Conservation (phyloP, 176 grass and related monocot species). For the Oryza meridionalis region DNA sequence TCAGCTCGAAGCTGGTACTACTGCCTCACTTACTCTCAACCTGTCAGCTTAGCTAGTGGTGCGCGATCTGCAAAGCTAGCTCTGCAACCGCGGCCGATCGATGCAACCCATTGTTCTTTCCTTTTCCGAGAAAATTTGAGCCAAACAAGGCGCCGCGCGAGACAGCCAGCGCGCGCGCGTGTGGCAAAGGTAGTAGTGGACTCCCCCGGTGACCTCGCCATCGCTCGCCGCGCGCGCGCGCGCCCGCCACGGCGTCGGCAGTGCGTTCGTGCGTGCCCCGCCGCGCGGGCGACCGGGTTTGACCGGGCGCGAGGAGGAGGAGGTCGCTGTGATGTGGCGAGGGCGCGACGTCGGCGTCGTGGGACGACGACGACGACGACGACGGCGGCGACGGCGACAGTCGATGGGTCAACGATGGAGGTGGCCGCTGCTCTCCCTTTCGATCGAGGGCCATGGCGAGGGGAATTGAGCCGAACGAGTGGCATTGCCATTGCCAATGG, state of each 20-base stretch:
- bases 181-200: background rate
- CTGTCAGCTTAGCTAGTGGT: background rate
- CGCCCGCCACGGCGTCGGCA: background rate
- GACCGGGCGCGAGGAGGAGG: background rate
- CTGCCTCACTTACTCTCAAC: no score
- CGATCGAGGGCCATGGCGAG: background rate
- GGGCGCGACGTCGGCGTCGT: background rate
- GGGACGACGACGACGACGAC: background rate
- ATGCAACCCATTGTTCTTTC: background rate
- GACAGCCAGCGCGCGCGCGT: no score
- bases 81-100: background rate
- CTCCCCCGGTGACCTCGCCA: background rate
- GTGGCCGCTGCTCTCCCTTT: background rate
- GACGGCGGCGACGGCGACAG: background rate
- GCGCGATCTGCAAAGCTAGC: background rate
- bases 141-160: background rate
- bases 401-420: slow-evolving; percentile 16
- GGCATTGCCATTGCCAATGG: no score
- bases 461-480: slow-evolving; percentile 1
- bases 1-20: background rate
- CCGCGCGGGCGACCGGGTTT: background rate
- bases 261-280: background rate
- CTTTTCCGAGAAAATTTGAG: slow-evolving; percentile 39
- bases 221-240: background rate
- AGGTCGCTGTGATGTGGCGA: background rate